Conservation (phyloP, 2,329 filamentous ascomycete genomes). For the Didymella arachidicola region DNA sequence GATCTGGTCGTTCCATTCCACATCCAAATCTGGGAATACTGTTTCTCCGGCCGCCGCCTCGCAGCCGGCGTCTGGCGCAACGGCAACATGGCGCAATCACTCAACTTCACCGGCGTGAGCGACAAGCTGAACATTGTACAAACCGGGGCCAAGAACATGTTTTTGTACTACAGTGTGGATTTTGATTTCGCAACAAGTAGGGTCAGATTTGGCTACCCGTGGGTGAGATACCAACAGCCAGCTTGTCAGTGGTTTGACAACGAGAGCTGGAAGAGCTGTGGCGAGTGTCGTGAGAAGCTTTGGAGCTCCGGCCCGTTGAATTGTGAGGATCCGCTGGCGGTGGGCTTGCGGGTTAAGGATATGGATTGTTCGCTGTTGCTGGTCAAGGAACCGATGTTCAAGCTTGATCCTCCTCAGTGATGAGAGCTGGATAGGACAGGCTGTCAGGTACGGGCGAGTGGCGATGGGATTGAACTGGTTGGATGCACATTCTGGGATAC, state of each 20-base stretch:
- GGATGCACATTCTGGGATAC: too few relatives aligned
- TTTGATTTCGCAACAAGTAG: slow-evolving; percentile 3
- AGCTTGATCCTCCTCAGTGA: not conserved
- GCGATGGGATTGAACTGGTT: too few relatives aligned
- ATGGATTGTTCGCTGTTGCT: slow-evolving; percentile 12
- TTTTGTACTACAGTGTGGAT: not conserved
- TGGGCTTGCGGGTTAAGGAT: not conserved
- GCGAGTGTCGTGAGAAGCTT: slow-evolving; percentile 25
- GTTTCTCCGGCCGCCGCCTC: not conserved
- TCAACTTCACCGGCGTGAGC: not conserved
- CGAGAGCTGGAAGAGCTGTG: slow-evolving; percentile 26
- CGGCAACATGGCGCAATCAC: slow-evolving; percentile 7
- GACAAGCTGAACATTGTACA: slow-evolving; percentile 1
- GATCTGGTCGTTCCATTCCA: slow-evolving; percentile 28
- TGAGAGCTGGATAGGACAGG: not conserved
- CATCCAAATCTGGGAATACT: slow-evolving; percentile 15
- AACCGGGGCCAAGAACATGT: slow-evolving; percentile 16
- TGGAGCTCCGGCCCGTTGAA: slow-evolving; percentile 14
- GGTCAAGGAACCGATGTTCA: not conserved
- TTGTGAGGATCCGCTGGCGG: not conserved
- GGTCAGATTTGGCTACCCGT: slow-evolving; percentile 18
- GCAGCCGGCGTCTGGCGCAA: slow-evolving; percentile 9
- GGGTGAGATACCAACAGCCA: not conserved
- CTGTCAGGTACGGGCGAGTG: not conserved
- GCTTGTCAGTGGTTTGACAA: slow-evolving; percentile 27